A percentile compares a stretch with the other conserved stretches of the same genome.
These are phyloP conservation scores for Candida ficus DNA, from an alignment of 805 yeast species.

Conservation along the genomic window DNA sequence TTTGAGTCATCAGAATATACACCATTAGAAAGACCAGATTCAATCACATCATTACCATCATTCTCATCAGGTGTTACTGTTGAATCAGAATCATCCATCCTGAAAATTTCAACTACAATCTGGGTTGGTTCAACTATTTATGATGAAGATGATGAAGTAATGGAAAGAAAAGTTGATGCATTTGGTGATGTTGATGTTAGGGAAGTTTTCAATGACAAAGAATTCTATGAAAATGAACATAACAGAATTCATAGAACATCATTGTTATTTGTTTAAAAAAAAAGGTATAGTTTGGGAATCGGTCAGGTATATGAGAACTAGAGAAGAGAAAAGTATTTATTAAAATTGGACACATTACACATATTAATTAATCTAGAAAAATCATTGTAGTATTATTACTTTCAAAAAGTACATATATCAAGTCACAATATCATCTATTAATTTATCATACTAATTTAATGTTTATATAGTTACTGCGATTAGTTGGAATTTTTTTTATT, in stretches of 20 bases:
- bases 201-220: constrained; percentile 11
- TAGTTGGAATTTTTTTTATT: too few species aligned
- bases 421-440: too few species aligned
- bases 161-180: constrained; percentile 5
- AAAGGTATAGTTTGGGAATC: too few species aligned
- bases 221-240: neutral
- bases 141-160: constrained; percentile 1
- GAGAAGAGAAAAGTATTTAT: too few species aligned
- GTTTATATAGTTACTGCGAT: too few species aligned
- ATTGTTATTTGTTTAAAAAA: constrained; percentile 12
- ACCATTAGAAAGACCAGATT: neutral
- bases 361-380: too few species aligned
- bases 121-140: constrained; percentile 21
- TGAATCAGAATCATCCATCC: constrained; percentile 16
- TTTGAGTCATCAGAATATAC: neutral
- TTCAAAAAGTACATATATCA: too few species aligned
- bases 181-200: constrained; percentile 14
- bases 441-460: too few species aligned
- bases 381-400: too few species aligned
- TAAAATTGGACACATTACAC: too few species aligned
- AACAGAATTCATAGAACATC: constrained; percentile 18
- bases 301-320: too few species aligned
- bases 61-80: constrained; percentile 9
- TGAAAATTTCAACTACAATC: constrained; percentile 16
- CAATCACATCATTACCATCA: constrained; percentile 12